Evolutionary conservation across 371 early-diverging fungal genomes (phyloP).

Genomic region (Choanephora cucurbitarum): DNA sequence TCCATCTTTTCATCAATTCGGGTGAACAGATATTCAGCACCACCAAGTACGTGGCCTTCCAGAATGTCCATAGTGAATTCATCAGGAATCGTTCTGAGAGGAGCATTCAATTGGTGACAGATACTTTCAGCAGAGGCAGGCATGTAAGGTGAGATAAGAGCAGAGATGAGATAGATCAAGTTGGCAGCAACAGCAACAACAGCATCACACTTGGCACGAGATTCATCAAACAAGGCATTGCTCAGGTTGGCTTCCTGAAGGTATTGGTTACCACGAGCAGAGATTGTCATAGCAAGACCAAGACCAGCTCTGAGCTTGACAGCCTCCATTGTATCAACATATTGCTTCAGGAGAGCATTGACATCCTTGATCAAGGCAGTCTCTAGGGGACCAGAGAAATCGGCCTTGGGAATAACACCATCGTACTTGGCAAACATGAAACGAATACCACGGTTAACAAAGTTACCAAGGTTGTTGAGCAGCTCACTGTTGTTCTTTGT

Average conservation of each 20-base stretch:
- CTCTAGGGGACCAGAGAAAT: slow-evolving; percentile 51
- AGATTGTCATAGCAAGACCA: slow-evolving; percentile 89
- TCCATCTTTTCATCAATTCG: slow-evolving; percentile 84
- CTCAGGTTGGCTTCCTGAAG: slow-evolving; percentile 92
- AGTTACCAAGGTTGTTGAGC: slow-evolving; percentile 98
- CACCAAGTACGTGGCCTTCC: slow-evolving; percentile 84
- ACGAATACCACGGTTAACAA: slow-evolving; percentile 97
- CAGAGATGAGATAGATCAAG: slow-evolving; percentile 86
- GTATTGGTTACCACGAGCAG: slow-evolving; percentile 93
- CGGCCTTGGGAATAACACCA: slow-evolving; percentile 70
- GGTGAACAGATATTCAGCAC: slow-evolving; percentile 90
- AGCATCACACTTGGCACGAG: slow-evolving; percentile 81
- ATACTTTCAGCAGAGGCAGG: slow-evolving; percentile 86
- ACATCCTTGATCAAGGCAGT: slow-evolving; percentile 77
- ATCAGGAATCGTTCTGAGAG: slow-evolving; percentile 76
- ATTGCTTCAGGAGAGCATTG: slow-evolving; percentile 77
- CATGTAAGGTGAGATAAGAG: slow-evolving; percentile 93
- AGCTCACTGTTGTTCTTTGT: slow-evolving; percentile 95
- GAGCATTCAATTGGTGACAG: slow-evolving; percentile 78
- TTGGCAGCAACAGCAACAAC: slow-evolving; percentile 86
- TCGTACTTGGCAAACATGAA: slow-evolving; percentile 90
- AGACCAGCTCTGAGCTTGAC: slow-evolving; percentile 91
- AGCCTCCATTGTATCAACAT: slow-evolving; percentile 78
- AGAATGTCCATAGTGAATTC: slow-evolving; percentile 69
- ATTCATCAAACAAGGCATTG: slow-evolving; percentile 79